These are phyloP conservation scores for Heliamphora pulchella DNA, from an alignment of 179 eudicot genomes.

Conservation along the genomic window DNA sequence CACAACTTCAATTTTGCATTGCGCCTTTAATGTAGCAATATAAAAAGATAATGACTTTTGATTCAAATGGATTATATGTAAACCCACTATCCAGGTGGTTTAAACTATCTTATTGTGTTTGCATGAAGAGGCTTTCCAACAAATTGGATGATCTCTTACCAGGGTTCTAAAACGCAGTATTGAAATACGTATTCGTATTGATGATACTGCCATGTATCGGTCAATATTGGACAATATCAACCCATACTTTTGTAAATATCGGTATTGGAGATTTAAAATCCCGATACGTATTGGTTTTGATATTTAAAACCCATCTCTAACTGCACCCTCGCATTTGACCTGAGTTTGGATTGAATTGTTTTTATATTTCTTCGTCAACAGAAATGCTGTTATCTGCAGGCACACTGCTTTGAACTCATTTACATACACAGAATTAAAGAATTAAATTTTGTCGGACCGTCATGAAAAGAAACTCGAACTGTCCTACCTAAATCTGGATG, in stretches of 20 bases:
- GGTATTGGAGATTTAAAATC: no score
- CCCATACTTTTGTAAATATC: no score
- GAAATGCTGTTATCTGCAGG: neutral
- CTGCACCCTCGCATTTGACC: neutral
- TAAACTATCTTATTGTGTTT: neutral
- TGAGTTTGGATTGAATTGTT: neutral
- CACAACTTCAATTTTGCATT: neutral
- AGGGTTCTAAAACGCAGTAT: no score
- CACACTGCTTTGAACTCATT: slow-evolving; percentile 4
- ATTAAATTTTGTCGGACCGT: neutral
- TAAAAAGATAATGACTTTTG: neutral
- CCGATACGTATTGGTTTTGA: no score
- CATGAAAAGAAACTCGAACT: neutral
- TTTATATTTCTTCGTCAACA: neutral
- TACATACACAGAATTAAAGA: neutral
- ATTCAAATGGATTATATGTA: neutral
- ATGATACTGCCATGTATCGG: no score
- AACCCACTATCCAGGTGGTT: neutral
- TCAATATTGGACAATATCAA: no score
- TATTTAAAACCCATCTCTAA: neutral
- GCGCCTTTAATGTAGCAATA: neutral
- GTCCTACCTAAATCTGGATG: neutral
- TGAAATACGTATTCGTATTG: no score
- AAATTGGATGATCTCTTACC: slow-evolving; percentile 4
- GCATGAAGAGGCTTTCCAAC: neutral